Base-by-base conservation (phyloP, 2,329 filamentous ascomycete species). In the Cladorrhinum sp. region DNA sequence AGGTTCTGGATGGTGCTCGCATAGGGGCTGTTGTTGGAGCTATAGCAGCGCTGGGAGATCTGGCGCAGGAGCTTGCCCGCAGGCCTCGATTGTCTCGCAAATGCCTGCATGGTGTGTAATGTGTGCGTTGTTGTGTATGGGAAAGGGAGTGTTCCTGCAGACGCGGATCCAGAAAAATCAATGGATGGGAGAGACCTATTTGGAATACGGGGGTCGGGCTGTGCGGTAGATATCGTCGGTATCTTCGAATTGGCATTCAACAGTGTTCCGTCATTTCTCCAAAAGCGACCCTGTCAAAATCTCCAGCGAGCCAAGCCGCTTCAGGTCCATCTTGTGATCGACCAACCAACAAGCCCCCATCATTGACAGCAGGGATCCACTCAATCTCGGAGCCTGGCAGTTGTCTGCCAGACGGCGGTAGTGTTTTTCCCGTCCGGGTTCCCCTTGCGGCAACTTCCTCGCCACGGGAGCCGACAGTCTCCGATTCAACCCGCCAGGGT, bases 1-100 rank as follows among this genome's bases (percentile, higher is more conserved):
- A 98, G 86, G 83, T 98, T 98, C 73, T 88, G 81, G 74, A 88
- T 82, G 62, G 90, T 94, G 72, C 85, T 77, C 69, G 87, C 78
- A 76, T 94, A 94, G 65, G 86, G 85, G 68, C 86, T 85, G 64
- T 83, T 82, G 67, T 83, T 79, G 57, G 89, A 88, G 75, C 89
- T 88, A 82, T 96, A 96, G 70, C 82, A 79, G 76, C 92, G 88
- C 75, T 86, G 85, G 73, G 81, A 75, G 65, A 79, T 73, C 71
- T 83, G 88, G 83, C 78, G 86, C 81, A 82, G 85, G 78, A 79
- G 84, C 82, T 84, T 81, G 88, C 78, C 79, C 82, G 87, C 80
- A 83, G 87, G 81, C 83, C 83, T 78, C 72, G 77, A 74, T 75
- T 86, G 86, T 84, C 89, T 87, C 74, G 89, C 83, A 78, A 96